phyloP scores from a whole-genome alignment of 2,329 filamentous ascomycete species.

The Aciculosporium take region DNA sequence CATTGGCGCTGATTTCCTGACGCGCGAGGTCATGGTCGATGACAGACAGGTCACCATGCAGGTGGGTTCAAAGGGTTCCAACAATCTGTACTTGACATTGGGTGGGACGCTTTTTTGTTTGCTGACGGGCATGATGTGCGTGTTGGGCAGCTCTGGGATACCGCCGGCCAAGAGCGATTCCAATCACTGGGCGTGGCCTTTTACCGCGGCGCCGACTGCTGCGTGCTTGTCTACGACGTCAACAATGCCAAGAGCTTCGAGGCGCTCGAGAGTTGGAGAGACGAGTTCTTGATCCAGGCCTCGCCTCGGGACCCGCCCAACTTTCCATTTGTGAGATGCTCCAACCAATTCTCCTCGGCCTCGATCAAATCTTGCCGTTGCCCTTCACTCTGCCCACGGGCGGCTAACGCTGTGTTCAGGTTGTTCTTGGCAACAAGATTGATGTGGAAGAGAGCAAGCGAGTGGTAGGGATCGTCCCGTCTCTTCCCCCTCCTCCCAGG shows the following conservation, averaged over 20 bases:
- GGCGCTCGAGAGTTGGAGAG: conserved; percentile 93
- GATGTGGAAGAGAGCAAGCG: conserved; percentile 96
- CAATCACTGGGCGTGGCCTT: conserved; percentile 95
- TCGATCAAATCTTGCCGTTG: neutral
- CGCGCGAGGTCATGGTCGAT: conserved; percentile 93
- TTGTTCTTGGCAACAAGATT: conserved; percentile 97
- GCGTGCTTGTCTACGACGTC: conserved; percentile 93
- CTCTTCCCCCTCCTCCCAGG: neutral
- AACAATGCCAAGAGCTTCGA: conserved; percentile 99
- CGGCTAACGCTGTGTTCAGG: conserved; percentile 34
- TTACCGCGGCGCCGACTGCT: conserved; percentile 95
- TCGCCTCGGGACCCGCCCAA: conserved; percentile 92
- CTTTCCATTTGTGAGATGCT: conserved; percentile 93
- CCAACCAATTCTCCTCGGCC: no score
- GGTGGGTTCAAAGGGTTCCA: no score
- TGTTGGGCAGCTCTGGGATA: conserved; percentile 76
- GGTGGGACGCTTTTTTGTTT: no score
- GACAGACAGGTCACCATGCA: conserved; percentile 98
- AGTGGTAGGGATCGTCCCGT: conserved; percentile 44
- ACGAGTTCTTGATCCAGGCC: conserved; percentile 95
- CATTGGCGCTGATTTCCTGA: conserved; percentile 96
- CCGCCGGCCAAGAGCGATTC: conserved; percentile 91
- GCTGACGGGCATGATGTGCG: conserved; percentile 5
- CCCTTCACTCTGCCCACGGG: neutral
- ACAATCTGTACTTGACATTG: no score